Evolutionary conservation across 305 asterid genomes (phyloP).

Genomic region (Fraxinus angustifolia): DNA sequence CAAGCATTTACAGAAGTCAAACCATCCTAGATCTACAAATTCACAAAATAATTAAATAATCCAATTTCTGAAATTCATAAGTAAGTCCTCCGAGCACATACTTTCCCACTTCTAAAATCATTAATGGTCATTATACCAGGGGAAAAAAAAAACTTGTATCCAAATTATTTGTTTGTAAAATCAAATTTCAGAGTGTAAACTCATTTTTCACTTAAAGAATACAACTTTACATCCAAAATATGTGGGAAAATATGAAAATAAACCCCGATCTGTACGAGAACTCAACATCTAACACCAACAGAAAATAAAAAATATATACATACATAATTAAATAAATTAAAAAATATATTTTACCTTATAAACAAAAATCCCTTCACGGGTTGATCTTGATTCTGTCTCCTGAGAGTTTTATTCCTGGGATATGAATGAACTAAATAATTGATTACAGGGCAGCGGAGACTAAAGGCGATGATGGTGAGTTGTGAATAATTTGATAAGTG

Average conservation of each 20-base stretch:
- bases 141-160: neutral
- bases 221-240: neutral
- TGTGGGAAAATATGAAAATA: neutral
- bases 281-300: neutral
- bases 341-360: neutral
- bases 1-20: neutral
- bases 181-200: neutral
- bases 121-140: neutral
- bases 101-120: neutral
- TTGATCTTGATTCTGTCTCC: constrained; percentile 10
- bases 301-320: neutral
- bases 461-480: neutral
- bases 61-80: neutral
- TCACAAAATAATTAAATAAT: neutral
- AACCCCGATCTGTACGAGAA: neutral
- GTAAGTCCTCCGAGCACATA: neutral
- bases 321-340: neutral
- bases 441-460: constrained; percentile 1
- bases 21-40: neutral
- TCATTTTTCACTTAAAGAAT: neutral
- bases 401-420: neutral
- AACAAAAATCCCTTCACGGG: neutral
- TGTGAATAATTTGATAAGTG: neutral
- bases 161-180: neutral
- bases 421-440: neutral